Evolutionary conservation across 2,329 filamentous ascomycete species (phyloP), one percentile per base, ranked within the genome.

Genomic region (Teratosphaeria epicoccoides): DNA sequence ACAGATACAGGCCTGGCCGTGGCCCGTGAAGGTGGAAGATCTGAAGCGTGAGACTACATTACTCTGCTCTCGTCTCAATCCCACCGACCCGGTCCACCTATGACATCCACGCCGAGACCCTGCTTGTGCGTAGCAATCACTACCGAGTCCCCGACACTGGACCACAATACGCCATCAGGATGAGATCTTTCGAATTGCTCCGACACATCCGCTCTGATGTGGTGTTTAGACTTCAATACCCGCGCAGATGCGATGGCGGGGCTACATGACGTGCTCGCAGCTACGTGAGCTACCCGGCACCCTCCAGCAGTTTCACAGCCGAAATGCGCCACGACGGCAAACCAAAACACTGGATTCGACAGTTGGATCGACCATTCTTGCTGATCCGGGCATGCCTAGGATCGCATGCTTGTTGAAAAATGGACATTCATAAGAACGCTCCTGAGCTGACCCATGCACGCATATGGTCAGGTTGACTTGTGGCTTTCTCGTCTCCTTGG

Each of bases 401-500:
- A 40, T 40, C n/a, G 33, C 14, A 40, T 40, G 33, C 29, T 37
- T 14, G 29, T 37, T 37, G 29, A 14, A 14, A 40, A 4, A 17
- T 28, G 43, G 24, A n/a, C 20, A 47, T 47, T 25, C 47, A 43
- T 47, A 23, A 23, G 10, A 7, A 17, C 20, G n/a, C 20, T 47
- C 22, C 22, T 44, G 7, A 29, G 12, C 46, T 33, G 6, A 40
- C 33, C 3, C n/a, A 40, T 40, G 33, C 10, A 40, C 20, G n/a
- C 33, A 40, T 17, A 22, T 40, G 33, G 33, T 14, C 33, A 40
- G 47, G 46, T 46, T 22, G 24, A 24, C 12, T 50, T 24, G 43
- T 52, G 47, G 45, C 45, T 46, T 28, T n/a, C 37, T 47, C 40
- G 43, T 37, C 43, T 48, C 22, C 17, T 25, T 26, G 46, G 24